Base-by-base conservation (phyloP, 2,329 filamentous ascomycete species). In the Penicillium sp. region DNA sequence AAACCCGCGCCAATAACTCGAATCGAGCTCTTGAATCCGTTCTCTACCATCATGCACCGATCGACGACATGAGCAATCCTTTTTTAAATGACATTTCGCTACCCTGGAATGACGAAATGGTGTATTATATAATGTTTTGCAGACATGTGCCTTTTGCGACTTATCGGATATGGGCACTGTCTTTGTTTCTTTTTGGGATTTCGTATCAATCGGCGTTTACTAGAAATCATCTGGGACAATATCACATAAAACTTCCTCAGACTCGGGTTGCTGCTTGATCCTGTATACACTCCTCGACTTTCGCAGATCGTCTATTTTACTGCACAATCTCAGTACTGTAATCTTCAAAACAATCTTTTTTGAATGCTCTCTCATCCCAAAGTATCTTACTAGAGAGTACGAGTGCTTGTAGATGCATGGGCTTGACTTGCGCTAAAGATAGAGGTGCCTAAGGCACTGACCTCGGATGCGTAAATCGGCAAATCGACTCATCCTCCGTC, bases 81-180 rank as follows among this genome's bases (percentile, higher is more conserved):
- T 48, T 57, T 29, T 60, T 48, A 52, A 63, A 52, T 57, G 60
- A 61, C 64, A 62, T 54, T 47, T 57, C 35, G 54, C 51, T 58
- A 23, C 56, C 38, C 61, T 58, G 51, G 47, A 60, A 65, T 68
- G 63, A 66, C 65, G 63, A 62, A 66, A 61, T 63, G 58, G 45
- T 71, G 68, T 71, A 71, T 67, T 69, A 71, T 71, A 69, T 63
- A 66, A 59, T 70, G 59, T 61, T 67, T 44, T 61, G 57, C 63
- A 62, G 63, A 56, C 68, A 61, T 66, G 64, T 60, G 52, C 59
- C 52, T 56, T 60, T 58, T 62, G 61, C 48, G 54, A 58, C 53
- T 51, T 51, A 38, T 57, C 51, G 57, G 60, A 26, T 8, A 15
- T 52, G 38, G 51, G 44, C 23, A 49, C 58, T 41, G 51, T 49